These are phyloP conservation scores for Barbatosphaeria neglecta DNA, from an alignment of 495 filamentous ascomycete species.

Conservation along the genomic window DNA sequence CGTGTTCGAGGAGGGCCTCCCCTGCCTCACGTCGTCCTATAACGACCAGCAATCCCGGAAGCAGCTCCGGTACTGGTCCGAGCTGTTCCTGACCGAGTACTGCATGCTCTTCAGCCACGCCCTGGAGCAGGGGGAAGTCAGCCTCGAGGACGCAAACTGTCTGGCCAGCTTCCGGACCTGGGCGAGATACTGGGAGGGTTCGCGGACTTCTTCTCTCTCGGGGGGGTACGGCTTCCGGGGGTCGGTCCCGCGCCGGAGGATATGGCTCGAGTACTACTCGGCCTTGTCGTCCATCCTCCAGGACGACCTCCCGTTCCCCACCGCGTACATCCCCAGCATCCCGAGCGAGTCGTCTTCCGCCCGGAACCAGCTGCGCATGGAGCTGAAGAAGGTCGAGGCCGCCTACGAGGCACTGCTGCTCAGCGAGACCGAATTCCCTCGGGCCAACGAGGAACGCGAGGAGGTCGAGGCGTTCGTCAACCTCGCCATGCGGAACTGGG, in stretches of 20 bases:
- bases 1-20: slow-evolving; percentile 50
- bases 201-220: slow-evolving; percentile 18
- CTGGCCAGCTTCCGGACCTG: slow-evolving; percentile 51
- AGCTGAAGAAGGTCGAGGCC: slow-evolving; percentile 62
- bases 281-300: slow-evolving; percentile 56
- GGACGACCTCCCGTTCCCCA: slow-evolving; percentile 36
- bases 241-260: slow-evolving; percentile 38
- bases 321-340: slow-evolving; percentile 23
- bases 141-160: slow-evolving; percentile 33
- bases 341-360: slow-evolving; percentile 36
- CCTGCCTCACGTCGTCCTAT: slow-evolving; percentile 41
- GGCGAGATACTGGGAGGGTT: slow-evolving; percentile 45
- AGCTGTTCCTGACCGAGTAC: slow-evolving; percentile 59
- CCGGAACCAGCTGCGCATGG: slow-evolving; percentile 53
- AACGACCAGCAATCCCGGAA: slow-evolving; percentile 30
- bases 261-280: slow-evolving; percentile 76
- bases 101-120: slow-evolving; percentile 53
- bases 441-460: slow-evolving; percentile 58
- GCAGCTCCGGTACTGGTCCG: slow-evolving; percentile 65
- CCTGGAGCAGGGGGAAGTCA: slow-evolving; percentile 30
- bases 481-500: slow-evolving; percentile 75
- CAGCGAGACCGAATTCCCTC: slow-evolving; percentile 68
- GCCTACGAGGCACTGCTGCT: slow-evolving; percentile 64
- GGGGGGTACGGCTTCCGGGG: slow-evolving; percentile 35
- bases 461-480: slow-evolving; percentile 75